A percentile compares a stretch with the other conserved stretches of the same genome.
phyloP scores from a whole-genome alignment of 1,284 basidiomycete species.

The Exobasidium rhododendri region DNA sequence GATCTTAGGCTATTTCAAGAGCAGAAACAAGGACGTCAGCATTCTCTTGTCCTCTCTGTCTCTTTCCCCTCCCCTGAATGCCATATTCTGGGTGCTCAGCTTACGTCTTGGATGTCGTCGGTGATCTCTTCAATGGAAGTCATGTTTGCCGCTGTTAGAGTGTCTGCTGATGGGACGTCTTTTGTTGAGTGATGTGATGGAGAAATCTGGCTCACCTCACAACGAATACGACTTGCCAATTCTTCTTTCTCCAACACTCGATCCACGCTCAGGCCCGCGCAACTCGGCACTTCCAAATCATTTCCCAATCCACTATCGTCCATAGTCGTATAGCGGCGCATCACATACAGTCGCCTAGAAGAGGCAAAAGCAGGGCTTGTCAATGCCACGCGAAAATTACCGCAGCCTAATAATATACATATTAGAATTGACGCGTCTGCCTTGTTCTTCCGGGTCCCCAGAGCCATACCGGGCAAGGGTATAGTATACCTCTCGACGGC shows the following conservation, averaged over 20 bases:
- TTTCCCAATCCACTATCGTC: not conserved
- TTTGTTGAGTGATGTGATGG: not conserved
- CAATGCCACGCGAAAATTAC: not conserved
- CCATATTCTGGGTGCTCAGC: constrained; percentile 21
- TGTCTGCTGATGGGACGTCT: constrained; percentile 3
- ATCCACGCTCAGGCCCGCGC: not conserved
- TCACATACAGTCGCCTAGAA: too few relatives aligned
- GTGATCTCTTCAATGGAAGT: constrained; percentile 78
- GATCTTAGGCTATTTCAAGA: constrained; percentile 38
- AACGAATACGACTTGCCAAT: not conserved
- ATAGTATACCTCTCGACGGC: too few relatives aligned
- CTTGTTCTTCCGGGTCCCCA: too few relatives aligned
- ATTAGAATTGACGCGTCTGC: too few relatives aligned
- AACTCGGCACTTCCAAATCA: not conserved
- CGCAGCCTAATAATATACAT: too few relatives aligned
- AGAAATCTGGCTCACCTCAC: not conserved
- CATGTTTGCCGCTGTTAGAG: constrained; percentile 14
- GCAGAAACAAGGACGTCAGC: not conserved
- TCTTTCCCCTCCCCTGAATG: not conserved
- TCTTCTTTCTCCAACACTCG: not conserved
- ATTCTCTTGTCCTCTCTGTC: not conserved
- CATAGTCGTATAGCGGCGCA: too few relatives aligned
- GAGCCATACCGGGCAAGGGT: too few relatives aligned
- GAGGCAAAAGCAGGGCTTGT: not conserved
- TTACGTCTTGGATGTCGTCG: constrained; percentile 61